Evolutionary conservation across 2,329 filamentous ascomycete species (phyloP).

Genomic region (Fusarium decemcellulare): DNA sequence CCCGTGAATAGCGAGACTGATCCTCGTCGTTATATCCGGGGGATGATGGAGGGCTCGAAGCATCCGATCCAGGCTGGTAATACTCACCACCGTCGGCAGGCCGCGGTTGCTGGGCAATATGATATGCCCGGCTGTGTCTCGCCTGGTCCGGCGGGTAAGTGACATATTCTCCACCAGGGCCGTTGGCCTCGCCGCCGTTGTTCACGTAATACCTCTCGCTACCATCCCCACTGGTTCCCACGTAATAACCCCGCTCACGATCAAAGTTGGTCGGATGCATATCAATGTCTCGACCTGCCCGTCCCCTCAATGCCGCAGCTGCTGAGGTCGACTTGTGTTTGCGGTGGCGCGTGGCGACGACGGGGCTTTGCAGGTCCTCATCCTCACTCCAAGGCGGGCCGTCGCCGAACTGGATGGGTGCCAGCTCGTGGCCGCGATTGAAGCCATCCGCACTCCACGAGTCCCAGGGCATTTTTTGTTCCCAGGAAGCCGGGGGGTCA

Average conservation of each 20-base stretch:
- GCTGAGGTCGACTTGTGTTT: slow-evolving; percentile 83
- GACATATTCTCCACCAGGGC: slow-evolving; percentile 84
- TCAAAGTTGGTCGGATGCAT: slow-evolving; percentile 67
- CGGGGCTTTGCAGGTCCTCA: slow-evolving; percentile 92
- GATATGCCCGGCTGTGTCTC: slow-evolving; percentile 66
- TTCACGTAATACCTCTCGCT: slow-evolving; percentile 82
- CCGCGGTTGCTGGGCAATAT: slow-evolving; percentile 60
- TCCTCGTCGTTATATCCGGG: slow-evolving; percentile 73
- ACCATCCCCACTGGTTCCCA: slow-evolving; percentile 77
- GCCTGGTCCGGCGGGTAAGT: slow-evolving; percentile 80
- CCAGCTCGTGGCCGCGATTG: slow-evolving; percentile 78
- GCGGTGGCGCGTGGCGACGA: slow-evolving; percentile 86
- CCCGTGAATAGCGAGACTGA: slow-evolving; percentile 86
- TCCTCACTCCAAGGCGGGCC: slow-evolving; percentile 96
- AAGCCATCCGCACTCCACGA: slow-evolving; percentile 68
- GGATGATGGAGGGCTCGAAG: slow-evolving; percentile 71
- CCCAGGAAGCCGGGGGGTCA: slow-evolving; percentile 84
- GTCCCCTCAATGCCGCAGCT: slow-evolving; percentile 58
- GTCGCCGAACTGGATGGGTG: slow-evolving; percentile 87
- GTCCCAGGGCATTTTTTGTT: slow-evolving; percentile 75
- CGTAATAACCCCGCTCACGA: slow-evolving; percentile 75
- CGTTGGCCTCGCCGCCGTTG: slow-evolving; percentile 78
- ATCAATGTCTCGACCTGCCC: slow-evolving; percentile 61
- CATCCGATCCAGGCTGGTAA: slow-evolving; percentile 69
- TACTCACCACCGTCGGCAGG: slow-evolving; percentile 65